Evolutionary conservation across 192 early-diverging fungal species (phyloP), one percentile per base, ranked within the genome.

Genomic region (Paraglomus occultum): DNA sequence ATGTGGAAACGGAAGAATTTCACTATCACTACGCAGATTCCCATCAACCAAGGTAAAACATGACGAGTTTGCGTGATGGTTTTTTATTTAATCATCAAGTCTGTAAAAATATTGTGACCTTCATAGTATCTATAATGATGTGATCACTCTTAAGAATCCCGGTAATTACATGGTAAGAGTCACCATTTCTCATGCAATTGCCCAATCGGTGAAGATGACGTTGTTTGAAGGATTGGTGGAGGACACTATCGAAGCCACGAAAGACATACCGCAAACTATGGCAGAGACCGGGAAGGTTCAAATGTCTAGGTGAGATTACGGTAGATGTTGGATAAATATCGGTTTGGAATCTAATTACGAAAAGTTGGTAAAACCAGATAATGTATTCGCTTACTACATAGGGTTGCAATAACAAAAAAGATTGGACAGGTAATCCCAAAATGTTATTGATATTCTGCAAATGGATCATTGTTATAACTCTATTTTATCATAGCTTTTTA

Each of bases 181-280:
- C 57, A 92, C 95, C 0, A 96, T 98, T 71, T 90, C 92, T 2
- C 96, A 98, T 79, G 96, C 93, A 4, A 91, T 98, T 57, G 93
- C 96, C 8, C 96, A 98, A 79, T 89, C 88, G 45, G 94, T 92
- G 51, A 98, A 98, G 76, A 92, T 98, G 74, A 89, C 92, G 0
- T 74, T 91, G 22, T 98, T 95, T 76, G 96, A 98, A 78, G 86
- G 85, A 40, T 77, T 96, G 64, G 93, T 98, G 69, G 94, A 95
- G 73, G 90, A 93, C 60, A 95, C 95, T 0, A 96, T 98, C 68
- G 84, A 90, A 54, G 88, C 84, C 14, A 95, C 91, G 10, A 88
- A 90, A 53, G 85, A 93, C 71, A 92, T 98, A 43, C 96, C 96
- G 6, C 89, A 93, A 76, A 90, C 88, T 59, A 92, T 98, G 93